phyloP scores from a whole-genome alignment of 2,329 filamentous ascomycete genomes.

The Beauveria rudraprayagi region DNA sequence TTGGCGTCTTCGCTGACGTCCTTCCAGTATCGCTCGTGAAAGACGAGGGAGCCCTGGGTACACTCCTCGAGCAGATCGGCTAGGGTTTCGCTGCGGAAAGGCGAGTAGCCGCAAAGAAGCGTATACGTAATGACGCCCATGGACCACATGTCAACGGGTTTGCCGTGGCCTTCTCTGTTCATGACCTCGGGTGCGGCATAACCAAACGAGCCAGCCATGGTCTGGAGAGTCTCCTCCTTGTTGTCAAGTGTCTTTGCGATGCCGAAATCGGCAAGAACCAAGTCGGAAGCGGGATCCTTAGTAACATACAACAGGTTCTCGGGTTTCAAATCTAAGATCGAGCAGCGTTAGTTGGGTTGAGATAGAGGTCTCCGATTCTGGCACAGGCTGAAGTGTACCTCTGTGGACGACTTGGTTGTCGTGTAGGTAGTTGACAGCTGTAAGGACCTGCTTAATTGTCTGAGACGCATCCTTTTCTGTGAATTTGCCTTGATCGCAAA shows the following conservation, averaged over 20 bases:
- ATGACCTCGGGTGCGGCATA: slow-evolving; percentile 98
- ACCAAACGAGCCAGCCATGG: slow-evolving; percentile 97
- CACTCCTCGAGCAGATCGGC: slow-evolving; percentile 93
- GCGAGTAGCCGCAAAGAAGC: slow-evolving; percentile 93
- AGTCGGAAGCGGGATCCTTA: slow-evolving; percentile 64
- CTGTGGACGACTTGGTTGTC: slow-evolving; percentile 91
- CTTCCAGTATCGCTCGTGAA: slow-evolving; percentile 98
- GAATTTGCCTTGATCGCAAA: slow-evolving; percentile 96
- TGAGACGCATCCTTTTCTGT: slow-evolving; percentile 96
- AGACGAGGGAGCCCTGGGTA: slow-evolving; percentile 72
- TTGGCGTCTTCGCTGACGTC: slow-evolving; percentile 94
- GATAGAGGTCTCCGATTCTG: background rate
- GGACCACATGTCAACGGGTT: slow-evolving; percentile 99
- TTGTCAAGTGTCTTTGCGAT: slow-evolving; percentile 96
- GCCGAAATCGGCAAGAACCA: slow-evolving; percentile 94
- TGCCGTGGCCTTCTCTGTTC: slow-evolving; percentile 94
- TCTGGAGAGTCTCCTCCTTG: slow-evolving; percentile 85
- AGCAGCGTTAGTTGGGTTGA: background rate
- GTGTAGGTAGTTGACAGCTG: slow-evolving; percentile 91
- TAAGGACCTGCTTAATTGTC: slow-evolving; percentile 89
- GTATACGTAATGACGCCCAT: slow-evolving; percentile 98
- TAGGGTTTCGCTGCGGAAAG: slow-evolving; percentile 91
- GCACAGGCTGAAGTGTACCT: slow-evolving; percentile 43
- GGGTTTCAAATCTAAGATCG: slow-evolving; percentile 75
- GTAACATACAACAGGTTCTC: slow-evolving; percentile 95